Base-by-base conservation (phyloP, 1,139 yeast genomes). In the Meyerozyma carpophila region DNA sequence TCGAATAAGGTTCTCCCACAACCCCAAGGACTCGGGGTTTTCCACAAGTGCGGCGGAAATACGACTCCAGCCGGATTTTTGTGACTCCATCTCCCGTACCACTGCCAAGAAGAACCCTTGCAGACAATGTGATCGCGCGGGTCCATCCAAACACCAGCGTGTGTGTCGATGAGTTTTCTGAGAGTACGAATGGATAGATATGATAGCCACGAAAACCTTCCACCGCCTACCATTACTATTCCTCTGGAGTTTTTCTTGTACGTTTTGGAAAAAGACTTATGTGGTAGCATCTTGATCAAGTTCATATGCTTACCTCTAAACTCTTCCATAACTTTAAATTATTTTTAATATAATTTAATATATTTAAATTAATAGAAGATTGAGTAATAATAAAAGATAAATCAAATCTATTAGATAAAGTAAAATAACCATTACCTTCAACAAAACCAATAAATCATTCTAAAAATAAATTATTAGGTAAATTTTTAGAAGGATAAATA, bases 1-100 rank as follows among this genome's bases (percentile, higher is more conserved):
- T 3, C 59, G 59, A 14, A 81, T 58, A 24, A 81, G 58, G 8
- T 61, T 56, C 52, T 77, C 73, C 87, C 88, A 82, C 34, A 64
- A 58, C 13, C 56, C 55, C 27, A 79, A 63, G 50, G 70, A 68
- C 43, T 76, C 75, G 0, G 84, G 75, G 52, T 68, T 63, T 44
- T 59, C 60, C 2, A 74, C 54, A 7, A 74, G 58, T 36, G 62
- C 61, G 5, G 55, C 50, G 2, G 73, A 65, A 14, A 55, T 32
- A 6, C 48, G 36, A n/a, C 56, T 43, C 63, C 64, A 61, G 13
- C 29, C 13, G 11, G 29, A 11, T 11, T 27, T 8, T 10, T 36
- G 11, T 7, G n/a, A 2, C 14, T 31, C 34, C 34, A 31, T 31
- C 8, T 31, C 20, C 14, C 5, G 8, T 21, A 3, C 18, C 8